Conservation (phyloP, 2,329 filamentous ascomycete genomes). For the Xylaria sp. region DNA sequence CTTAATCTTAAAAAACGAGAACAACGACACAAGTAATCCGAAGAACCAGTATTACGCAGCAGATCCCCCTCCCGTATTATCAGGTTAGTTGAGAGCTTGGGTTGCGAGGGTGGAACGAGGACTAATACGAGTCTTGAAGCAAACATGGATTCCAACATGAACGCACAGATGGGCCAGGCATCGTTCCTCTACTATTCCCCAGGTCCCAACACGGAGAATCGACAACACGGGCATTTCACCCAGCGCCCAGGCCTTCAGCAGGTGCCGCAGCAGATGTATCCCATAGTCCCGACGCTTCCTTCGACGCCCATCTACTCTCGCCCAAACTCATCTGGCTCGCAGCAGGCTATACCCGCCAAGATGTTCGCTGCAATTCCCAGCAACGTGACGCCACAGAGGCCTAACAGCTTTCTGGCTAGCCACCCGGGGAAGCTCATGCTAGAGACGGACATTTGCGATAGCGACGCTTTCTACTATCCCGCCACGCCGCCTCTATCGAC, state of each 20-base stretch:
- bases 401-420: conserved; percentile 66
- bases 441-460: conserved; percentile 77
- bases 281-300: conserved; percentile 67
- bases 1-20: conserved; percentile 49
- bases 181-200: conserved; percentile 90
- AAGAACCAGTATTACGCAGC: conserved; percentile 28
- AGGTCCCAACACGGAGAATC: conserved; percentile 76
- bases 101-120: conserved; percentile 38
- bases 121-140: conserved; percentile 43
- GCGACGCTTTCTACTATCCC: conserved; percentile 76
- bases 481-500: conserved; percentile 89
- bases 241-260: conserved; percentile 68
- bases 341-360: conserved; percentile 61
- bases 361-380: conserved; percentile 68
- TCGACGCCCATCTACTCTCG: conserved; percentile 73
- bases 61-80: conserved; percentile 45
- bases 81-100: conserved; percentile 45
- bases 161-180: conserved; percentile 73
- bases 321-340: conserved; percentile 73
- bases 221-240: conserved; percentile 81
- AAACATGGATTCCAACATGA: conserved; percentile 73
- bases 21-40: conserved; percentile 34
- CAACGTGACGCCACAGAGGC: conserved; percentile 82
- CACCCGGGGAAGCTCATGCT: conserved; percentile 66
- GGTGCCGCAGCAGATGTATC: conserved; percentile 64